These are phyloP conservation scores for Pseudocercospora fijiensis DNA, from an alignment of 2,329 filamentous ascomycete species.

Conservation along the genomic window DNA sequence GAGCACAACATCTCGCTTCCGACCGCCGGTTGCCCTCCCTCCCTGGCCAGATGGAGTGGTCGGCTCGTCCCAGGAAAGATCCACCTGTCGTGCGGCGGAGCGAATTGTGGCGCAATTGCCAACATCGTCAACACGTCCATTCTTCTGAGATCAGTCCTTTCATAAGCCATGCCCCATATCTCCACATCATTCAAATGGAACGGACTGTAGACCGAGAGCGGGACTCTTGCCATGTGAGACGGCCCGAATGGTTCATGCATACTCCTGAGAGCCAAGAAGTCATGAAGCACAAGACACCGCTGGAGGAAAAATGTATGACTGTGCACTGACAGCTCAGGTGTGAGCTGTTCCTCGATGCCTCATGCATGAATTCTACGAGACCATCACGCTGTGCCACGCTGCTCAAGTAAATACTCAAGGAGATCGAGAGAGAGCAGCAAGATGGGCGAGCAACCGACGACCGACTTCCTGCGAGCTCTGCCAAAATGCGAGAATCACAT, in stretches of 20 bases:
- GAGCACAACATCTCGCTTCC: constrained; percentile 3
- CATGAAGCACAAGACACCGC: not conserved
- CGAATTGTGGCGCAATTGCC: not conserved
- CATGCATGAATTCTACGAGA: not conserved
- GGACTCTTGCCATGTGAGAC: not conserved
- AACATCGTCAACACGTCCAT: not conserved
- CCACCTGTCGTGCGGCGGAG: not conserved
- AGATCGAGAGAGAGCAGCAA: not conserved
- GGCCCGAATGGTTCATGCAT: not conserved
- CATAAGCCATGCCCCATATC: not conserved
- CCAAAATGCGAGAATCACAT: constrained; percentile 79
- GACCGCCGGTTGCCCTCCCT: not conserved
- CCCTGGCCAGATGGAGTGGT: not conserved
- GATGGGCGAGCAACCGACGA: constrained; percentile 54
- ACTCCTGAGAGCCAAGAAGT: not conserved
- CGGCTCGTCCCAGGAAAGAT: not conserved
- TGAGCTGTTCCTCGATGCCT: not conserved
- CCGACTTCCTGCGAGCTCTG: constrained; percentile 62
- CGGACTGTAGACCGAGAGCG: not conserved
- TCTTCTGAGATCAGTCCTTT: not conserved
- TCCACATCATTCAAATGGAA: not conserved
- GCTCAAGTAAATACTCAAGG: not conserved
- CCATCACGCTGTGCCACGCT: not conserved
- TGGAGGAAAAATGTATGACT: not conserved
- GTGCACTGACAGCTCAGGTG: not conserved